Conservation (phyloP, 148 eudicot genomes). For the Rhododendron mucronatum region DNA sequence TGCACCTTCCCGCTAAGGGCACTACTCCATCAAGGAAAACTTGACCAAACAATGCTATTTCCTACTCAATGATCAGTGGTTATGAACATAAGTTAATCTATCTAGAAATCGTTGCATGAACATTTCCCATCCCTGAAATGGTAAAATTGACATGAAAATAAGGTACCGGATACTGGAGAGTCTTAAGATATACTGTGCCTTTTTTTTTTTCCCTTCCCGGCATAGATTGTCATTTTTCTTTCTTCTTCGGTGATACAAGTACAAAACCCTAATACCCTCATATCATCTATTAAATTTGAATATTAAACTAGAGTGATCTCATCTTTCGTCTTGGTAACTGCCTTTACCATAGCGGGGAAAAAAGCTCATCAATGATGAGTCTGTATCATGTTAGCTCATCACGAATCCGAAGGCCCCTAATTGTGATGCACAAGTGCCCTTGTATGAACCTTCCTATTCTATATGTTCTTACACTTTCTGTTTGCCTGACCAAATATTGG, state of each 20-base stretch:
- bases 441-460: too few relatives aligned
- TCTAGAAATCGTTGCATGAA: slow-evolving; percentile 43
- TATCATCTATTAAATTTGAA: neutral
- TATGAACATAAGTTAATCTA: neutral
- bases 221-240: too few relatives aligned
- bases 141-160: slow-evolving; percentile 25
- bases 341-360: neutral
- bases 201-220: neutral
- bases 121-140: slow-evolving; percentile 37
- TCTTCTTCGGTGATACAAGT: too few relatives aligned
- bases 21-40: neutral
- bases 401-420: too few relatives aligned
- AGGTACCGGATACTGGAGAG: neutral
- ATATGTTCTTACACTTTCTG: too few relatives aligned
- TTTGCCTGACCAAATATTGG: too few relatives aligned
- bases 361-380: neutral
- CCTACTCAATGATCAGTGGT: neutral
- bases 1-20: neutral
- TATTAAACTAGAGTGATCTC: neutral
- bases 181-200: neutral
- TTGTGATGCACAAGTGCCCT: too few relatives aligned
- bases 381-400: neutral
- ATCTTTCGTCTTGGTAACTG: neutral
- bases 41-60: neutral
- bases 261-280: too few relatives aligned